phyloP scores from a whole-genome alignment of 768 basidiomycete genomes.

The Rhizopogon roseolus region DNA sequence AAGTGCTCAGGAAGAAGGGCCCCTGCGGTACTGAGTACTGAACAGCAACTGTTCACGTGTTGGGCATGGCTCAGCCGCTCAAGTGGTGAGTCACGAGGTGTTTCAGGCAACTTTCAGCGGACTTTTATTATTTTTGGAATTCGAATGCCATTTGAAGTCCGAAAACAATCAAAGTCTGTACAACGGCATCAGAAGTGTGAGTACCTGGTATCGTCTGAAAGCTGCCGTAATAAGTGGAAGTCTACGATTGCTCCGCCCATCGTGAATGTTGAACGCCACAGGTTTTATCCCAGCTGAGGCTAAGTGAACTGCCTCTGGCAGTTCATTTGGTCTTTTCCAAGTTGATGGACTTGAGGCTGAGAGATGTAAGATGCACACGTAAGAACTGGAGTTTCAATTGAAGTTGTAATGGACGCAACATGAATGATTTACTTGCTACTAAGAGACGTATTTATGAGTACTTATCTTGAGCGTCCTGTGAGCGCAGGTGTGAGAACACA shows the following conservation, averaged over 20 bases:
- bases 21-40: too few relatives aligned
- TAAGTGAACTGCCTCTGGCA: not conserved
- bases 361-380: not conserved
- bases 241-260: constrained; percentile 15
- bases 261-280: constrained; percentile 5
- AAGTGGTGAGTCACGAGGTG: too few relatives aligned
- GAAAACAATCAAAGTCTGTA: too few relatives aligned
- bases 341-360: not conserved
- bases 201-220: constrained; percentile 14
- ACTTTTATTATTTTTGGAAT: too few relatives aligned
- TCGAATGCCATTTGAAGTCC: too few relatives aligned
- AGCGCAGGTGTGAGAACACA: too few relatives aligned
- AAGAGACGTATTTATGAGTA: not conserved
- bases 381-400: not conserved
- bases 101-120: too few relatives aligned
- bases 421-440: not conserved
- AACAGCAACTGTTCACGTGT: too few relatives aligned
- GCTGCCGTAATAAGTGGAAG: constrained; percentile 26
- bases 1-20: too few relatives aligned
- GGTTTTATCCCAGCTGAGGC: constrained; percentile 2
- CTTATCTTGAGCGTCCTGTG: constrained; percentile 6
- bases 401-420: not conserved
- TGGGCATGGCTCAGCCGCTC: too few relatives aligned
- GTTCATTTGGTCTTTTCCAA: not conserved
- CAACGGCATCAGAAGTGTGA: constrained; percentile 5